Base-by-base conservation (phyloP, 2,329 filamentous ascomycete species). In the Fusarium sp. region DNA sequence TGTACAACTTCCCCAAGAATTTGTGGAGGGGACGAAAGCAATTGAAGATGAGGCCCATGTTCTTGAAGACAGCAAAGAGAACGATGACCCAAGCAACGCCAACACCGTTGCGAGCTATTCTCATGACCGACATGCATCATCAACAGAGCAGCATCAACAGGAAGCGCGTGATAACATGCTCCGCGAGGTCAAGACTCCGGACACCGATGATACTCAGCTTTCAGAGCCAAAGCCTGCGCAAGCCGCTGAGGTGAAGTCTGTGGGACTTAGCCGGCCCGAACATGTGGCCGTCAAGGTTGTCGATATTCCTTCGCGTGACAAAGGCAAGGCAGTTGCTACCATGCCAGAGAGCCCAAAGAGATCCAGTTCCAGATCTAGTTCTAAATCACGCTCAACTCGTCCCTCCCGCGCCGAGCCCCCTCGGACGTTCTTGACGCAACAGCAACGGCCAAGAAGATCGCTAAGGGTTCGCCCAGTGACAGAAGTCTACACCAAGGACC, bases 401-500 rank as follows among this genome's bases (percentile, higher is more conserved):
- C 41, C 60, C 10, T 62, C 62, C 51, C 65, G 70, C 6, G 13
- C 62, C 18, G 70, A 74, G 26, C 72, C 69, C 13, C 68, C 72
- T 34, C 70, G 70, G 26, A 70, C 72, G 15, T 65, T 74, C 23
- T 57, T 72, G 53, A 74, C 72, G 8, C 72, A 73, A 51, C 62
- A 71, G 46, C 72, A 73, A 40, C 60, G 62, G 11, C 65, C 67
- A 36, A 51, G 70, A 33, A 62, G 62, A 40, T 62, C 72, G 13
- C 18, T 61, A 15, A 74, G 64, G 23, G 53, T 67, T 42, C 72
- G 72, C 15, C 72, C 72, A 6, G 68, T 62, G 12, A 74, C 72
- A 36, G 72, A 74, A 52, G 58, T 74, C n/a, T 74, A 71, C 11
- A 72, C 62, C 6, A 74, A 74, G 49, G 72, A 74, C 31, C 65